Evolutionary conservation across 495 filamentous ascomycete species (phyloP), one percentile per base, ranked within the genome.

Genomic region (Aspergillus coremiiformis): DNA sequence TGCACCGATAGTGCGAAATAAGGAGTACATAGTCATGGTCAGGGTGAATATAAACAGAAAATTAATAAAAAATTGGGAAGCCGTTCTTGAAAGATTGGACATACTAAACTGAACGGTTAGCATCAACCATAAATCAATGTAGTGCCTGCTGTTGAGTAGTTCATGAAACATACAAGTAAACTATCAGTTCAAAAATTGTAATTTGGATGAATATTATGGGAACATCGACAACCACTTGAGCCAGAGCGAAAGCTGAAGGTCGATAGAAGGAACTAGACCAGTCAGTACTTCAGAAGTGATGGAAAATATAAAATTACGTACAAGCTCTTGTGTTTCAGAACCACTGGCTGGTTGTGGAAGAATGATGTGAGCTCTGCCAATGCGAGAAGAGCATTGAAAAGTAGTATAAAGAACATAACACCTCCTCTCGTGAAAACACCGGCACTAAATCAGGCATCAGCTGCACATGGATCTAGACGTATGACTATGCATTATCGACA

Each of bases 11-110:
- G 85, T 74, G 43, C 90, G 77, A 70, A 93, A 94, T 57, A 93
- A 84, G 0, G 87, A 79, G 52, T 86, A 90, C 75, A 88, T 87
- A 0, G 79, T 81, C 77, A 93, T 80, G 0, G 87, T 90, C 2
- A 85, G 64, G 1, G 69, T 67, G 47, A 73, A 75, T 17, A 73
- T 66, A 50, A 89, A 78, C 2, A 92, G 67, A 4, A 86, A 63
- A 37, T 75, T 81, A 54, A 91, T 94, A 66, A 95, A 94, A 68
- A 94, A 95, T 49, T 91, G 86, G 3, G 85, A 87, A 5, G 88
- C 69, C 1, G 83, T 83, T 22, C 82, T 70, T 23, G 78, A 69
- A 11, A 95, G 79, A 22, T 80, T 78, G 7, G 80, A 53, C 73
- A 81, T 76, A 50, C 73, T 78, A 46, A 53, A 61, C 1, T 39